Evolutionary conservation across 192 early-diverging fungal species (phyloP).

Genomic region (Coemansia sp.): DNA sequence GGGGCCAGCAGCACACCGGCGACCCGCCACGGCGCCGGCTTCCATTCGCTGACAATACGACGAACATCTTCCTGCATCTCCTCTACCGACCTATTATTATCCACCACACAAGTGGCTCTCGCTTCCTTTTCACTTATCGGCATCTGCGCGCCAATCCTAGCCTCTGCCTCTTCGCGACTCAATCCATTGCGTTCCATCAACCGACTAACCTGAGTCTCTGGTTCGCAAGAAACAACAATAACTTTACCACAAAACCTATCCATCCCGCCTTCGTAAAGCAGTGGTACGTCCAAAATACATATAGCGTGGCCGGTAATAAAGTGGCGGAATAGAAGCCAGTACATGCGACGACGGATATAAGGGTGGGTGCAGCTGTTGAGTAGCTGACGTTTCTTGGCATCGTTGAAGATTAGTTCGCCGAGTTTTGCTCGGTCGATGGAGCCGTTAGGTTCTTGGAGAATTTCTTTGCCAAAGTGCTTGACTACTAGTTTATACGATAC

Average conservation of each 20-base stretch:
- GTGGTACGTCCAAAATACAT: constrained; percentile 89
- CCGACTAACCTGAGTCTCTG: constrained; percentile 69
- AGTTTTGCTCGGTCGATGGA: constrained; percentile 74
- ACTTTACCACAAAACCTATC: constrained; percentile 68
- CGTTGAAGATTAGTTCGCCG: constrained; percentile 76
- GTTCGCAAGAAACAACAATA: constrained; percentile 76
- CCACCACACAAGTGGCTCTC: constrained; percentile 79
- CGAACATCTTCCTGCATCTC: constrained; percentile 39
- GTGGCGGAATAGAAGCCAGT: constrained; percentile 61
- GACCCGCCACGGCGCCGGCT: constrained; percentile 25
- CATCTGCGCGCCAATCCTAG: constrained; percentile 84
- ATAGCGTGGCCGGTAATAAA: constrained; percentile 71
- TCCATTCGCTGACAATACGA: constrained; percentile 22
- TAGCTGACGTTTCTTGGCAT: constrained; percentile 65
- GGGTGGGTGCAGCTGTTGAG: constrained; percentile 91
- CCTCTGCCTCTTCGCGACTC: constrained; percentile 55
- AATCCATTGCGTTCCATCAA: constrained; percentile 73
- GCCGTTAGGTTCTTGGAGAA: constrained; percentile 58
- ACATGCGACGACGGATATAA: constrained; percentile 78
- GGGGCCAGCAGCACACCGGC: constrained; percentile 35
- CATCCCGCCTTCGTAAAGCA: constrained; percentile 85
- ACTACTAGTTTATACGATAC: constrained; percentile 73
- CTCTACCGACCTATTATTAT: constrained; percentile 71
- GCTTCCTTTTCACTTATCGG: constrained; percentile 73
- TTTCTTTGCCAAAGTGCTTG: constrained; percentile 69